phyloP scores from a whole-genome alignment of 345 rosid species.

The Arabis hirsuta region DNA sequence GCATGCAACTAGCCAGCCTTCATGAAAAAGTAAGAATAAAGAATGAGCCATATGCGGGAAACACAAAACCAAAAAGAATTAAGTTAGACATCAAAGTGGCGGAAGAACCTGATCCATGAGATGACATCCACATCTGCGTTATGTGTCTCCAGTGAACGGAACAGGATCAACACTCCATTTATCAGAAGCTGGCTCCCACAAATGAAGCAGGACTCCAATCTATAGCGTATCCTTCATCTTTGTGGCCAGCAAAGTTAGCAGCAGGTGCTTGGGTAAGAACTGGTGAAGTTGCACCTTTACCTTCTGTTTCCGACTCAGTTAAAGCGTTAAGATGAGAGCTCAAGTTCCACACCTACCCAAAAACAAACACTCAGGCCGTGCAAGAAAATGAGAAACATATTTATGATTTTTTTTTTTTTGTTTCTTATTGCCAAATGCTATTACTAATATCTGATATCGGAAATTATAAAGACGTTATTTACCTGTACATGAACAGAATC shows the following conservation, averaged over 20 bases:
- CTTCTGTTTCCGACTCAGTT: constrained; percentile 70
- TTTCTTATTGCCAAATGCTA: background rate
- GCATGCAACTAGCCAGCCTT: constrained; percentile 89
- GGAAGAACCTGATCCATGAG: constrained; percentile 87
- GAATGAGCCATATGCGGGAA: constrained; percentile 14
- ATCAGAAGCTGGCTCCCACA: constrained; percentile 86
- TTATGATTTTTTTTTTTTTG: background rate
- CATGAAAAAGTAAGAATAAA: background rate
- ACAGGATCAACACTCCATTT: constrained; percentile 80
- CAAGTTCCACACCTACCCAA: constrained; percentile 84
- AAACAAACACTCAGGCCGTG: background rate
- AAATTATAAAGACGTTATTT: constrained; percentile 8
- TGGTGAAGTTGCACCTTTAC: constrained; percentile 54
- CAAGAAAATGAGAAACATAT: constrained; percentile 2
- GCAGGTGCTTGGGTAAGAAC: constrained; percentile 82
- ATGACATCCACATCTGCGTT: constrained; percentile 92
- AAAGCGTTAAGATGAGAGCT: constrained; percentile 80
- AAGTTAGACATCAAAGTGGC: constrained; percentile 8
- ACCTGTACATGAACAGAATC: constrained; percentile 95
- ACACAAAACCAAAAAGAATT: constrained; percentile 23
- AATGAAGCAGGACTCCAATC: constrained; percentile 95
- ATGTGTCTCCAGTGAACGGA: constrained; percentile 84
- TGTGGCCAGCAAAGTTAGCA: constrained; percentile 78
- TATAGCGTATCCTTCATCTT: constrained; percentile 89
- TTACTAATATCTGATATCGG: background rate